Conservation (phyloP, 495 filamentous ascomycete genomes). For the Sphaerosporella brunnea region DNA sequence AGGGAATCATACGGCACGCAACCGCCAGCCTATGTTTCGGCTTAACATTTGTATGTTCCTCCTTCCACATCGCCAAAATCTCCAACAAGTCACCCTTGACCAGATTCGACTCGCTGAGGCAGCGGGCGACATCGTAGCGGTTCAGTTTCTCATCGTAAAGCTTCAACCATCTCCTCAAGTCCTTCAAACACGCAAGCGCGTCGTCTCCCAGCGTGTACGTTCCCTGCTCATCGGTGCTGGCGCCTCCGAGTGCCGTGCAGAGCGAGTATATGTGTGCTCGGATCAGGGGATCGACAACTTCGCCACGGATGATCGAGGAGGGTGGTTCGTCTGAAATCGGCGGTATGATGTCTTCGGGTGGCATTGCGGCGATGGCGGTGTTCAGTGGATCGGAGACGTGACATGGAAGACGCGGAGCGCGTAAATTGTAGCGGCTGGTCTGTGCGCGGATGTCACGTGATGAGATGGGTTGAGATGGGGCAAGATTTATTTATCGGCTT, state of each 20-base stretch:
- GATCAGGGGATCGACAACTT: conserved; percentile 4
- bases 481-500: no score
- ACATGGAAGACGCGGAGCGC: not conserved
- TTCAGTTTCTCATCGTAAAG: conserved; percentile 88
- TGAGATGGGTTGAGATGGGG: no score
- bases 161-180: conserved; percentile 84
- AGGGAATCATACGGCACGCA: conserved; percentile 43
- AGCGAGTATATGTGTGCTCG: conserved; percentile 76
- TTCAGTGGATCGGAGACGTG: not conserved
- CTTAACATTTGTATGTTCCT: conserved; percentile 32
- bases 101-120: conserved; percentile 82
- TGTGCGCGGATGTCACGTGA: no score
- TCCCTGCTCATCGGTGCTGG: conserved; percentile 53
- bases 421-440: not conserved
- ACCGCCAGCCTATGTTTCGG: conserved; percentile 60
- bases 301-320: no score
- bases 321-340: not conserved
- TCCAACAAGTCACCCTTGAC: conserved; percentile 75
- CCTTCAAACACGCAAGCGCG: conserved; percentile 74
- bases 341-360: not conserved
- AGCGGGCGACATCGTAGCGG: conserved; percentile 86
- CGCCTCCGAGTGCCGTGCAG: conserved; percentile 84
- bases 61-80: conserved; percentile 67
- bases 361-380: not conserved
- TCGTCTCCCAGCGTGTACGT: conserved; percentile 84